phyloP scores from a whole-genome alignment of 2,329 filamentous ascomycete species.

The Beauveria scarabaeidicola region DNA sequence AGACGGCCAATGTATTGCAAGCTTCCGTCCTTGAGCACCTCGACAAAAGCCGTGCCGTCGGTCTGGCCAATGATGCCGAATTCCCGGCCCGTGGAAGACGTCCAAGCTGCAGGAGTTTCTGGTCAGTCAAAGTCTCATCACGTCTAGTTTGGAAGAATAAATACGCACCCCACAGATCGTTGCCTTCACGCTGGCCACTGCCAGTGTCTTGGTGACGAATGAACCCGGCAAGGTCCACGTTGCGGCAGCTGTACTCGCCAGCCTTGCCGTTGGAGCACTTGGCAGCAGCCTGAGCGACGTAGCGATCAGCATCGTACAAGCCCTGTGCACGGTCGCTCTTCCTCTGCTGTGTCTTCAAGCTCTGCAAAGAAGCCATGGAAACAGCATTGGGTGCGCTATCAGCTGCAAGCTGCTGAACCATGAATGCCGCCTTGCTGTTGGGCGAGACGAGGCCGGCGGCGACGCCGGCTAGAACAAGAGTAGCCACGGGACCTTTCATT shows the following conservation, averaged over 20 bases:
- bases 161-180: constrained; percentile 24
- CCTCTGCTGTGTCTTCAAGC: not conserved
- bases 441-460: not conserved
- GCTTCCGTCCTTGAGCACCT: constrained; percentile 32
- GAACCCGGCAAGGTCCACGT: constrained; percentile 29
- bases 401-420: constrained; percentile 1
- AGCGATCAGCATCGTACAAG: constrained; percentile 12
- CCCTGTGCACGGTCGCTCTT: not conserved
- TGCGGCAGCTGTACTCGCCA: constrained; percentile 25
- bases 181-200: constrained; percentile 25
- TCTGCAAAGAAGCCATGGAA: not conserved
- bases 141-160: too few relatives aligned
- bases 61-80: constrained; percentile 36
- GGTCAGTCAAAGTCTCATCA: too few relatives aligned
- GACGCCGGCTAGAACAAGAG: constrained; percentile 3
- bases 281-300: constrained; percentile 7
- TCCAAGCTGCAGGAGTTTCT: constrained; percentile 10
- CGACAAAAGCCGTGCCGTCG: constrained; percentile 40
- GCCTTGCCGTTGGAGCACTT: constrained; percentile 24
- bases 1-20: constrained; percentile 37
- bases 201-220: constrained; percentile 28
- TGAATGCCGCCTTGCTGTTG: not conserved
- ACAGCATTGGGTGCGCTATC: constrained; percentile 6
- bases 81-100: constrained; percentile 28
- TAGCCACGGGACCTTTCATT: not conserved